Evolutionary conservation across 495 filamentous ascomycete species (phyloP), one percentile per base, ranked within the genome.

Genomic region (Gamarada debralockiae): DNA sequence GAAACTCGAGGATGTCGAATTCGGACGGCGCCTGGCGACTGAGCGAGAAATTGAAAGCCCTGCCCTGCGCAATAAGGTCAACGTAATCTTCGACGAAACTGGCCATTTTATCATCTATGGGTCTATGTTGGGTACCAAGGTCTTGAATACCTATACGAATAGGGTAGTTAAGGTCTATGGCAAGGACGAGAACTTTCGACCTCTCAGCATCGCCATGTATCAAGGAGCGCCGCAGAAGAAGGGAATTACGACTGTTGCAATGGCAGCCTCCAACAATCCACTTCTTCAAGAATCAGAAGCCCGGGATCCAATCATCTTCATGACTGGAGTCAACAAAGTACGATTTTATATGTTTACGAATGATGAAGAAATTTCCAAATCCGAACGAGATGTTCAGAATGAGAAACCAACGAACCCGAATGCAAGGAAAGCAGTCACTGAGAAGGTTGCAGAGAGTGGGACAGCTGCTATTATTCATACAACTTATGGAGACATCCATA

Each of bases 301-400:
- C 31, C 81, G 93, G 55, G 93, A 99, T 67, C 90, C 93, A 0
- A 90, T 97, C 67, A 76, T 99, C 17, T 72, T 95, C 37, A 76
- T 78, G 31, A 97, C 92, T 0, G 92, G 87, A 1, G 83, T 85
- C 21, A 87, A 84, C 56, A 99, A 97, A 67, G 81, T 88, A 27
- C 87, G 93, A 45, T 99, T 99, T 74, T 99, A 97, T 76, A 89
- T 97, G 78, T 99, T 96, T 70, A 96, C 88, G 48, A 95, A 96
- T 68, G 89, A 95, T 17, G 80, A 84, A 15, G 81, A 90, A 3
- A 79, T 95, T 52, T 85, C 84, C 52, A 95, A 93, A 66, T 86
- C 87, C 9, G 83, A 85, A 24, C 86, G 93, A 56, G 93, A 98
- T 64, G 74, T 97, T 20, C 90, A 96, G 58, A 98, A 98, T 68